phyloP scores from a whole-genome alignment of 2,329 filamentous ascomycete genomes.

The Pseudogymnoascus sp. region DNA sequence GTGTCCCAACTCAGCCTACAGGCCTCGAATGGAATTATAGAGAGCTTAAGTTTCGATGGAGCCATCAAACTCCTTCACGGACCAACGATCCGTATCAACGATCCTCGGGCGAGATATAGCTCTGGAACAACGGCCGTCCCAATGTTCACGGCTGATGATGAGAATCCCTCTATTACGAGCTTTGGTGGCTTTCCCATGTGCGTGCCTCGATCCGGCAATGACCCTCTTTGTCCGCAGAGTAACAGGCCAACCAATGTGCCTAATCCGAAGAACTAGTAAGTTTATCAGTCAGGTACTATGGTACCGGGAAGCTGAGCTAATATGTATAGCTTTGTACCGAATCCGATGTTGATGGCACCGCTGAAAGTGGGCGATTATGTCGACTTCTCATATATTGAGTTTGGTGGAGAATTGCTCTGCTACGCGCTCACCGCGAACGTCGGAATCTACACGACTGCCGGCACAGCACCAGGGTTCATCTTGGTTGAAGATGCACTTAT shows the following conservation, averaged over 20 bases:
- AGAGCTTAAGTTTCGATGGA: conserved; percentile 29
- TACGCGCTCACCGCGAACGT: conserved; percentile 34
- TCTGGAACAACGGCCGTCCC: conserved; percentile 32
- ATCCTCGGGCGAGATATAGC: conserved; percentile 39
- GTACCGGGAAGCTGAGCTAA: not conserved
- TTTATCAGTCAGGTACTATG: not conserved
- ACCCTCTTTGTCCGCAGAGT: conserved; percentile 30
- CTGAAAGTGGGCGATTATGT: conserved; percentile 35
- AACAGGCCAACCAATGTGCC: conserved; percentile 27
- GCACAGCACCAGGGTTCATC: conserved; percentile 32
- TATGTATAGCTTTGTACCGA: conserved; percentile 27
- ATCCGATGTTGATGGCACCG: conserved; percentile 35
- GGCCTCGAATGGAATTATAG: conserved; percentile 31
- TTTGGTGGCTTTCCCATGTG: conserved; percentile 48
- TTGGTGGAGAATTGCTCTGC: conserved; percentile 29
- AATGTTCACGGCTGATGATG: conserved; percentile 41
- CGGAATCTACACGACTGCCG: conserved; percentile 29
- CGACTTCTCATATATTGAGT: conserved; percentile 32
- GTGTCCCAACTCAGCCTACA: conserved; percentile 33
- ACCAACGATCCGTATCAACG: conserved; percentile 34
- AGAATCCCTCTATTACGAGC: conserved; percentile 40
- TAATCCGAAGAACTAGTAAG: not conserved
- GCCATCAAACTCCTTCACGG: conserved; percentile 32
- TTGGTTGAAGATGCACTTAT: conserved; percentile 37
- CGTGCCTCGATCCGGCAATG: conserved; percentile 35